Base-by-base conservation (phyloP, 2,329 filamentous ascomycete genomes). In the Massarina eburnea region DNA sequence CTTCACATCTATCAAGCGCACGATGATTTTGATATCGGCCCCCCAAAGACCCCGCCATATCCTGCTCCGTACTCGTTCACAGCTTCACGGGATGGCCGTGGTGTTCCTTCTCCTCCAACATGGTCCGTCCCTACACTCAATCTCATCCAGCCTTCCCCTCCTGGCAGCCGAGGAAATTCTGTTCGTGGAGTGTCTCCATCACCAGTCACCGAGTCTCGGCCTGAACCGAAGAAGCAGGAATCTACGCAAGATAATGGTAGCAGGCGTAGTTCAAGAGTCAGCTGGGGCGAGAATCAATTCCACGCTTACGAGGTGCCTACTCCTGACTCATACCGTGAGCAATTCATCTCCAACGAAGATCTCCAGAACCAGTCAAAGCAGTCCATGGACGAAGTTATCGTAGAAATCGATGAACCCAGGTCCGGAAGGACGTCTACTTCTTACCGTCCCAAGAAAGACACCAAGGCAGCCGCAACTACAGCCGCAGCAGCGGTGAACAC, bases 111-210 rank as follows among this genome's bases (percentile, higher is more conserved):
- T 7, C 49, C 55, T 15, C 72, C 71, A 14, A 39, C 47, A 29
- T 78, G 72, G 67, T 63, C 68, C 14, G 75, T 83, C 17, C 80
- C 80, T 9, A 64, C 69, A 15, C 69, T 84, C 14, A 80, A 78
- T 34, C 67, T 83, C 19, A 80, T 82, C 42, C 74, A 79, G 37
- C 78, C 81, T 2, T 84, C 81, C 6, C 81, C 81, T 15, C 81
- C 81, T 17, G 74, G 72, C 17, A 80, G 78, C 48, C 55, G 66
- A 46, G 72, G 70, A 19, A 69, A 70, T 8, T 66, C 65, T 21
- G 63, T 66, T 15, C 67, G 65, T 24, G 68, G 65, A 27, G 59
- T 58, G 7, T 72, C 63, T 18, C 57, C 66, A 15, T 71, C 69
- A 2, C 71, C 71, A 2, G 55, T 50, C 3, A 62, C 64, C 12